Evolutionary conservation across 2,329 filamentous ascomycete species (phyloP).

Genomic region (Fusarium verticillioides): DNA sequence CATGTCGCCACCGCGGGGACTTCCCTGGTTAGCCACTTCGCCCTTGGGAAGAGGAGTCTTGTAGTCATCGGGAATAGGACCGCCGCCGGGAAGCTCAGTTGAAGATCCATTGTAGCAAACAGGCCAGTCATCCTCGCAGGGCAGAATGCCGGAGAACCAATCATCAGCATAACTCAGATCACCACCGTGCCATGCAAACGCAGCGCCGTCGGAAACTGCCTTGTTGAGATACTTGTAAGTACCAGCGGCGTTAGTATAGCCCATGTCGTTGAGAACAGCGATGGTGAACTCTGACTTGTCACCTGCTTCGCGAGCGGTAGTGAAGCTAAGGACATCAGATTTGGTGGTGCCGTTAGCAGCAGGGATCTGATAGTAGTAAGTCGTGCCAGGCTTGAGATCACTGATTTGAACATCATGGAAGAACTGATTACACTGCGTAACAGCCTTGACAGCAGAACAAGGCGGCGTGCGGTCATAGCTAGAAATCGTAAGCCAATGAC

Average conservation of each 20-base stretch:
- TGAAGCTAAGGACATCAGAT: not conserved
- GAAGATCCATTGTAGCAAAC: conserved; percentile 6
- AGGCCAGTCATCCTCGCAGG: not conserved
- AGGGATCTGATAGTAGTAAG: conserved; percentile 3
- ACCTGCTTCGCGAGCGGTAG: not conserved
- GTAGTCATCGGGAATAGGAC: not conserved
- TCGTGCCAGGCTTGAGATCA: not conserved
- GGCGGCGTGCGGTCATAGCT: conserved; percentile 3
- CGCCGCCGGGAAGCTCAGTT: not conserved
- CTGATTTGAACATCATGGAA: conserved; percentile 1
- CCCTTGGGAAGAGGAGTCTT: not conserved
- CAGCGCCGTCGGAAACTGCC: not conserved
- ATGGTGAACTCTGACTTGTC: not conserved
- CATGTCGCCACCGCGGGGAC: not conserved
- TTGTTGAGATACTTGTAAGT: conserved; percentile 5
- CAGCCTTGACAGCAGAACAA: not conserved
- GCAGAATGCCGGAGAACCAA: conserved; percentile 5
- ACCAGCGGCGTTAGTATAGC: not conserved
- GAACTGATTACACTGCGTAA: conserved; percentile 6
- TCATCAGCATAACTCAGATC: conserved; percentile 13
- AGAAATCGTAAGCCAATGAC: not conserved
- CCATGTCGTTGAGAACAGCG: not conserved
- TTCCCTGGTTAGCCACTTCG: not conserved
- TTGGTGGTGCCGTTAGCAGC: not conserved
- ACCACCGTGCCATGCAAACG: conserved; percentile 1